A percentile compares a stretch with the other conserved stretches of the same genome.
Conservation (phyloP, 345 rosid species). For the Eucalyptus lansdowneana region DNA sequence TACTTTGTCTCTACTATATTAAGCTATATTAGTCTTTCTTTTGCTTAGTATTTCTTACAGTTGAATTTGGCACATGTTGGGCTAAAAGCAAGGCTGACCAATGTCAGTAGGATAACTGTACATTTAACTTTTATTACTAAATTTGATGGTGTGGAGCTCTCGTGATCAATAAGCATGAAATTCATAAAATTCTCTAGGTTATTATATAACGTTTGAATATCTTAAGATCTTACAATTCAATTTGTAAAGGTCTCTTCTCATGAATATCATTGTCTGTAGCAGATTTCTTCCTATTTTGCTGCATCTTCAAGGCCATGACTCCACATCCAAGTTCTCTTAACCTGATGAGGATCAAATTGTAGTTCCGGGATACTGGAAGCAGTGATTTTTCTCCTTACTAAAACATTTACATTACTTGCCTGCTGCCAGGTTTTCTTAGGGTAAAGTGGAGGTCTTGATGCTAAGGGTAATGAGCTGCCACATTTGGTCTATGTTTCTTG, state of each 20-base stretch:
- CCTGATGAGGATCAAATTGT: not conserved
- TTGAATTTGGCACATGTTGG: not conserved
- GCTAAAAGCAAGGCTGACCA: not conserved
- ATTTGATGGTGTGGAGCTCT: not conserved
- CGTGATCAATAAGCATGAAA: not conserved
- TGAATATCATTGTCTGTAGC: not conserved
- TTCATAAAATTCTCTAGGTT: not conserved
- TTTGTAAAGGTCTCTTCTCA: not conserved
- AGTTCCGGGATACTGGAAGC: not conserved
- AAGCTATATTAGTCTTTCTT: not conserved
- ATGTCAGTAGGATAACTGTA: not conserved
- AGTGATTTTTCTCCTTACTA: not conserved
- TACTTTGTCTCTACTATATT: conserved; percentile 31
- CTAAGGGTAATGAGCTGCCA: conserved; percentile 86
- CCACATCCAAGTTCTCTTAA: not conserved
- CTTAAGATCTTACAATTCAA: not conserved
- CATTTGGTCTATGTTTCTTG: conserved; percentile 85
- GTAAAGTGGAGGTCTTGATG: conserved; percentile 87
- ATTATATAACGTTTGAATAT: not conserved
- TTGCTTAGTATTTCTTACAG: not conserved
- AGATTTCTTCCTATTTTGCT: not conserved
- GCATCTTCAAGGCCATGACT: not conserved
- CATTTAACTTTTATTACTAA: not conserved
- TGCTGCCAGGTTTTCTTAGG: conserved; percentile 79
- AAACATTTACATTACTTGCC: not conserved